Base-by-base conservation (phyloP, 2,329 filamentous ascomycete genomes). In the Fusarium veterinarium region DNA sequence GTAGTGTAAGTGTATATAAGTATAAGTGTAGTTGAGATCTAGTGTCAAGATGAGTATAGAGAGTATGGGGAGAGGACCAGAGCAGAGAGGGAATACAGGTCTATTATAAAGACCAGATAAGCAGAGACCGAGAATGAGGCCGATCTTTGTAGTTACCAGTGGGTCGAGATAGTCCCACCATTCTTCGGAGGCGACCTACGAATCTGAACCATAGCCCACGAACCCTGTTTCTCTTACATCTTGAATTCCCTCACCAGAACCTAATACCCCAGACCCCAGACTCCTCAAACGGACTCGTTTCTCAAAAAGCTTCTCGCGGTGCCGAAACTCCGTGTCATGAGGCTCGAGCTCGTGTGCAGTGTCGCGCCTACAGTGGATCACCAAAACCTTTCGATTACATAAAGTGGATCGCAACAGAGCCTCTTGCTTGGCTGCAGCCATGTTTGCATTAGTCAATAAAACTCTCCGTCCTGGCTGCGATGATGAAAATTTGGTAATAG, bases 401-500 rank as follows among this genome's bases (percentile, higher is more conserved):
- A 73, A 72, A 73, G 69, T 57, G 69, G 69, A 40, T 45, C 64
- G 17, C 11, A 8, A 56, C 67, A 72, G 69, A 72, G 69, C 69
- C 69, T 57, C 69, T 72, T 72, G 69, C 69, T 72, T 72, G 69
- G 69, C 69, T 72, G 65, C 65, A 46, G 60, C 41, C 69, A 38
- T 23, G 69, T 72, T 72, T 58, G 65, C 51, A 73, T 72, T 72
- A 73, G 69, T 73, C 69, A 72, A 70, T 51, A 55, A 66, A 73
- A 73, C 69, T 69, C 44, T 45, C 63, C 55, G 62, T 51, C 51
- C 55, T 31, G n/a, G 6, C 14, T 13, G 28, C n/a, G 19, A 33
- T 55, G 62, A 42, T 33, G 35, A 52, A 62, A 61, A 65, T 52
- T 41, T 41, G 46, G 41, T 38, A 48, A 69, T 45, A 40, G 58